Percentiles rank a stretch among this genome's conserved stretches.
phyloP scores from a whole-genome alignment of 1,139 yeast genomes.

The Scheffersomyces quercinus region DNA sequence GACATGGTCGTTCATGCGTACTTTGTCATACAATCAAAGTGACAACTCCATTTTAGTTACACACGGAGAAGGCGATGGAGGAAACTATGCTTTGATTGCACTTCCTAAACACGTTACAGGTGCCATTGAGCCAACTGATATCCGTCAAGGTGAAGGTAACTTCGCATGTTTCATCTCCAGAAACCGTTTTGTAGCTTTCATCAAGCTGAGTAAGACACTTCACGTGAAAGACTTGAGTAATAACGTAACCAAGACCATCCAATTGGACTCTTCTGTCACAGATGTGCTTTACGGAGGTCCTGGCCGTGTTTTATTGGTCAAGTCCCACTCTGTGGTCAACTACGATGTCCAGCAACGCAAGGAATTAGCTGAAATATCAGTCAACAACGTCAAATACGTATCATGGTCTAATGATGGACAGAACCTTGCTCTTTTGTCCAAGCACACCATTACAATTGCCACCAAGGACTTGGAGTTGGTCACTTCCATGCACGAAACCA shows the following conservation, averaged over 20 bases:
- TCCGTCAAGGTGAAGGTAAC: conserved; percentile 78
- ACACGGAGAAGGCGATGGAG: conserved; percentile 65
- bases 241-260: conserved; percentile 76
- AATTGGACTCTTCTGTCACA: conserved; percentile 67
- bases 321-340: conserved; percentile 69
- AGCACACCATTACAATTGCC: conserved; percentile 90
- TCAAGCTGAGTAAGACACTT: conserved; percentile 61
- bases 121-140: conserved; percentile 84
- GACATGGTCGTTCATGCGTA: conserved; percentile 83
- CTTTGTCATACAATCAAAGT: conserved; percentile 87
- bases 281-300: conserved; percentile 82
- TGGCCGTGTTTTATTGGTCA: conserved; percentile 78
- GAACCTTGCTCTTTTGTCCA: conserved; percentile 83
- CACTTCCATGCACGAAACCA: conserved; percentile 92
- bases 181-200: conserved; percentile 85
- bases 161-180: conserved; percentile 91
- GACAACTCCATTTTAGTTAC: conserved; percentile 86
- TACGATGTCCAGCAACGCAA: conserved; percentile 94
- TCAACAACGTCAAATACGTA: conserved; percentile 83
- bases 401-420: conserved; percentile 89
- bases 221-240: conserved; percentile 85
- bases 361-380: conserved; percentile 66
- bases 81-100: conserved; percentile 69
- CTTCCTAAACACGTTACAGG: conserved; percentile 90
- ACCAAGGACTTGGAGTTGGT: conserved; percentile 75